These are phyloP conservation scores for Phytophthora macrochlamydospora DNA, from an alignment of 352 stramenopile genomes.

Conservation along the genomic window DNA sequence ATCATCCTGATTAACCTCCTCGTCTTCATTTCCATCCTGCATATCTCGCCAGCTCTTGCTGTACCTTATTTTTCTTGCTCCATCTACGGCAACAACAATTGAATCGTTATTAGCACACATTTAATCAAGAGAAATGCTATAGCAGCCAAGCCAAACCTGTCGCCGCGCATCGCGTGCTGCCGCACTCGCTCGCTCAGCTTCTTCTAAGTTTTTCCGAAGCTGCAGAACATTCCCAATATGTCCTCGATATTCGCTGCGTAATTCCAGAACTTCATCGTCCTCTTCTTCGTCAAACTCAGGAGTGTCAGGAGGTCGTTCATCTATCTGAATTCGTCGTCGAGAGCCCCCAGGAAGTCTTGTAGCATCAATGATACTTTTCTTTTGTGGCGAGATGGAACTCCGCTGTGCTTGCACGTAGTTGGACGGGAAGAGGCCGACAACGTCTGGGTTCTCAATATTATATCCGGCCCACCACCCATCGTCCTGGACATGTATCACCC, in stretches of 20 bases:
- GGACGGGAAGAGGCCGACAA: constrained; percentile 62
- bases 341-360: not conserved
- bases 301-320: constrained; percentile 11
- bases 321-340: constrained; percentile 24
- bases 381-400: not conserved
- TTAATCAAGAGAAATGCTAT: not conserved
- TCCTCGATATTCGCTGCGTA: constrained; percentile 16
- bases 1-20: too few relatives aligned
- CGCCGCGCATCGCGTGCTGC: constrained; percentile 38
- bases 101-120: not conserved
- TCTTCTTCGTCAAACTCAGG: constrained; percentile 18
- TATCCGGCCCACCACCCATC: constrained; percentile 74
- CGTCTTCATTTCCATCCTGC: constrained; percentile 5
- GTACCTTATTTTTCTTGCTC: not conserved
- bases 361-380: constrained; percentile 6
- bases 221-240: constrained; percentile 39
- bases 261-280: constrained; percentile 21
- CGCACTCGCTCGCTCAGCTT: constrained; percentile 45
- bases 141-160: constrained; percentile 27
- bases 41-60: constrained; percentile 20
- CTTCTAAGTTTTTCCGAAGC: constrained; percentile 47
- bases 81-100: not conserved
- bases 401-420: constrained; percentile 64
- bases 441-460: constrained; percentile 25
- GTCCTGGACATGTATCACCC: constrained; percentile 49